phyloP scores from a whole-genome alignment of 805 yeast genomes.

The Sugiyamaella chiloensis region DNA sequence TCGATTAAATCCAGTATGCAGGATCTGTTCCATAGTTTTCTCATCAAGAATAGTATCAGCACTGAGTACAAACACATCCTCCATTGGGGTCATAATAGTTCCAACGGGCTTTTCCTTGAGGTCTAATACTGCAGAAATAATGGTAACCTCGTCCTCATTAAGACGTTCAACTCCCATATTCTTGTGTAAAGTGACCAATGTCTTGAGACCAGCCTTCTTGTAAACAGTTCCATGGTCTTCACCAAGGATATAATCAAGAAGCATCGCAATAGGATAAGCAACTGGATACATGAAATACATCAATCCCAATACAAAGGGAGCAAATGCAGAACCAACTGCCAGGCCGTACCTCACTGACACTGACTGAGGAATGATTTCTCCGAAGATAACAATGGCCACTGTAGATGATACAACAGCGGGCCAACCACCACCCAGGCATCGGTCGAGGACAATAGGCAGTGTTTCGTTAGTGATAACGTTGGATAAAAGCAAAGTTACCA shows the following conservation, averaged over 20 bases:
- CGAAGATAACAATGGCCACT: slow-evolving; percentile 86
- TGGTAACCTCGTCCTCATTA: slow-evolving; percentile 93
- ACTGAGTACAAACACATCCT: slow-evolving; percentile 82
- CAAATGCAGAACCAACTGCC: slow-evolving; percentile 82
- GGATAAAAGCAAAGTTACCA: slow-evolving; percentile 78
- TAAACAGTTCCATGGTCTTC: slow-evolving; percentile 96
- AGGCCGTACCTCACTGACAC: slow-evolving; percentile 90
- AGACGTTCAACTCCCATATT: slow-evolving; percentile 94
- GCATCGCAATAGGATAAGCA: slow-evolving; percentile 82
- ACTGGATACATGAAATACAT: slow-evolving; percentile 92
- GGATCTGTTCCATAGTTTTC: slow-evolving; percentile 77
- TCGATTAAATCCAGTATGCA: slow-evolving; percentile 91
- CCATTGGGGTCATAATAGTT: slow-evolving; percentile 91
- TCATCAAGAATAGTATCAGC: slow-evolving; percentile 83
- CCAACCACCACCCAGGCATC: slow-evolving; percentile 95
- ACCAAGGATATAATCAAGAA: slow-evolving; percentile 80
- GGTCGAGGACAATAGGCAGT: slow-evolving; percentile 87
- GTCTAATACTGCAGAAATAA: slow-evolving; percentile 89
- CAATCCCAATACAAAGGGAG: slow-evolving; percentile 79
- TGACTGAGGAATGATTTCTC: slow-evolving; percentile 95
- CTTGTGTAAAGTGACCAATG: slow-evolving; percentile 86
- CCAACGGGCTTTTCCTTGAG: slow-evolving; percentile 86
- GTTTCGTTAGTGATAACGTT: slow-evolving; percentile 94
- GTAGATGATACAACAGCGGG: slow-evolving; percentile 95
- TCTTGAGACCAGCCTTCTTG: slow-evolving; percentile 87